Base-by-base conservation (phyloP, 2,329 filamentous ascomycete genomes). In the Dissoconium aciculare region DNA sequence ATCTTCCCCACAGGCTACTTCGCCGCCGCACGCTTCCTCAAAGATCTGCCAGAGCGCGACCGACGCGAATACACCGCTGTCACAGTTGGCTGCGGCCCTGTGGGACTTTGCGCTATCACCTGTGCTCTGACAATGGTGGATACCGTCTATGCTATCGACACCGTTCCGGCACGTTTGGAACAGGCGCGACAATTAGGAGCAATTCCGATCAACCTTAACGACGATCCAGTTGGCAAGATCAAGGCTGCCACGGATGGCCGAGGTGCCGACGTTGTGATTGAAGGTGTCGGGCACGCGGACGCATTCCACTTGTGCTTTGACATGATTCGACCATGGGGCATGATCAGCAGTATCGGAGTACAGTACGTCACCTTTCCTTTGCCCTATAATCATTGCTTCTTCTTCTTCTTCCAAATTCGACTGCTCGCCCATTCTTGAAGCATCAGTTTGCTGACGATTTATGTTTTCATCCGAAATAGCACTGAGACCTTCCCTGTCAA, bases 1-100 rank as follows among this genome's bases (percentile, higher is more conserved):
- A 91, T 93, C 46, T 92, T 89, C 55, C 84, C 84, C 16, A 67
- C 63, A 0, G 80, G 85, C 5, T 92, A 73, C 58, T 92, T 85
- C 45, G 84, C 81, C 5, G 80, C 80, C 4, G 66, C 68, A 34
- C 89, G 83, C 47, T 85, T 74, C 5, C 77, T 92, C 53, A 69
- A 70, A 34, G 58, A 75, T 47, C 63, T 76, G 23, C 62, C 58
- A 10, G 46, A 49, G 10, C 64, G 72, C 37, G 64, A 74, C 33
- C 68, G 76, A 30, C 56, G 63, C 11, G 69, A 81, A 27, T 70
- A 74, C 36, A 80, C 76, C 0, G 74, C 83, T 0, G 78, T 91
- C 1, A 60, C 92, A 12, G 70, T 93, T 36, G 85, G 85, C 4
- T 92, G 84, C 49, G 85, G 85, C 1, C 63, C 62, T 1, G 63